Conservation (phyloP, 2,329 filamentous ascomycete species). For the Chaetomium sp. region DNA sequence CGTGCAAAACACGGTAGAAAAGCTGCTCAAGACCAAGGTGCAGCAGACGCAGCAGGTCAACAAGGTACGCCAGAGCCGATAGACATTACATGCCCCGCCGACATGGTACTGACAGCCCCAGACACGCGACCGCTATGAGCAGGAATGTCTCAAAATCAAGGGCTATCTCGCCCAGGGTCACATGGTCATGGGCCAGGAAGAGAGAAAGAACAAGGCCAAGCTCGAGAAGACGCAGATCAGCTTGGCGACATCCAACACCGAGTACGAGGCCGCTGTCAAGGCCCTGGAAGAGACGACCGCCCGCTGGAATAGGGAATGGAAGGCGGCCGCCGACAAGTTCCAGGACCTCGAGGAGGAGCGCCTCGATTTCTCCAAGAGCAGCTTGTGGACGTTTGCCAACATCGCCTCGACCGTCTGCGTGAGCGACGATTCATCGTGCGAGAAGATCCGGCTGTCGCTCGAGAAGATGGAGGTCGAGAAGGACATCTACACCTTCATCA, state of each 20-base stretch:
- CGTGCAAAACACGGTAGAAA: constrained; percentile 90
- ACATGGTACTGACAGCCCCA: constrained; percentile 40
- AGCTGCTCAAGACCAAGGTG: constrained; percentile 87
- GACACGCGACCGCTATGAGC: constrained; percentile 92
- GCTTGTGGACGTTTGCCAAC: constrained; percentile 96
- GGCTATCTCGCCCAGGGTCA: constrained; percentile 97
- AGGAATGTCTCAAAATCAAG: constrained; percentile 97
- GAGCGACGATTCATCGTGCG: constrained; percentile 93
- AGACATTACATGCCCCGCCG: not conserved
- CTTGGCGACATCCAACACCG: constrained; percentile 83
- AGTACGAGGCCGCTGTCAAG: constrained; percentile 93
- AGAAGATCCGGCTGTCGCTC: constrained; percentile 89
- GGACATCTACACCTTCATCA: constrained; percentile 88
- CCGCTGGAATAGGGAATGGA: constrained; percentile 98
- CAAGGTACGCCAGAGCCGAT: constrained; percentile 62
- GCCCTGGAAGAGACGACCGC: constrained; percentile 91
- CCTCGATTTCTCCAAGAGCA: constrained; percentile 96
- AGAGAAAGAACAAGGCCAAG: constrained; percentile 98
- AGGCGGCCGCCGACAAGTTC: constrained; percentile 96
- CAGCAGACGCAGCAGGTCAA: constrained; percentile 90
- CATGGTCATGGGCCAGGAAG: constrained; percentile 99
- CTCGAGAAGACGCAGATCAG: constrained; percentile 98
- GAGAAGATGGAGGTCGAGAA: constrained; percentile 97
- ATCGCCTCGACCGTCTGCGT: constrained; percentile 97
- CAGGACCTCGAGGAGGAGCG: constrained; percentile 98